Evolutionary conservation across 108 stramenopile species (phyloP).

Genomic region (Aureococcus anophagefferens): DNA sequence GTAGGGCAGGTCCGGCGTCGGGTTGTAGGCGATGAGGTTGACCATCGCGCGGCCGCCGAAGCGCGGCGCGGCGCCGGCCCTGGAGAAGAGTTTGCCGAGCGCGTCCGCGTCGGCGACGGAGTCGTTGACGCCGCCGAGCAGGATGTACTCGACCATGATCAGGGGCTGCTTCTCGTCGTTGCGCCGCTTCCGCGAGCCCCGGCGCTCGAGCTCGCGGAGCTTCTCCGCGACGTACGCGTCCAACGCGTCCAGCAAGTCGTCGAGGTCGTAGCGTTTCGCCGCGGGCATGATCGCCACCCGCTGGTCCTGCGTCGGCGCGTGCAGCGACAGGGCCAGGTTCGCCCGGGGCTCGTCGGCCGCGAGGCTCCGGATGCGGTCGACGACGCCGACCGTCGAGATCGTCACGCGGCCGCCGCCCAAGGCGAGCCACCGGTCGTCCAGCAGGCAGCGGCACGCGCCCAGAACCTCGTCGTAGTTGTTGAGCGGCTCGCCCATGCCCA

Average conservation of each 20-base stretch:
- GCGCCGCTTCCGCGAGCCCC: background rate
- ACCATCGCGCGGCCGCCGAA: conserved; percentile 1
- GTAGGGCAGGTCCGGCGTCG: background rate
- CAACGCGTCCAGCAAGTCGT: conserved; percentile 2
- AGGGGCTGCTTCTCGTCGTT: background rate
- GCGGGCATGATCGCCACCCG: conserved; percentile 36
- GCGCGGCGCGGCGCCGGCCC: too few species aligned
- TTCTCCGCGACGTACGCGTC: background rate
- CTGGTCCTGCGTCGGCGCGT: conserved; percentile 33
- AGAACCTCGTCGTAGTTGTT: conserved; percentile 42
- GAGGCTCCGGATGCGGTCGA: conserved; percentile 22
- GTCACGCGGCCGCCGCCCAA: conserved; percentile 27
- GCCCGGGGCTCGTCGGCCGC: conserved; percentile 40
- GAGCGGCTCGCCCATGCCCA: conserved; percentile 53
- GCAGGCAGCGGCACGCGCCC: conserved; percentile 26
- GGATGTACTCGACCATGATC: conserved; percentile 50
- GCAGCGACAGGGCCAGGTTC: conserved; percentile 46
- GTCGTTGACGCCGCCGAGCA: conserved; percentile 52
- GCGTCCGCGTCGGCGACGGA: conserved; percentile 25
- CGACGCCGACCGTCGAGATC: conserved; percentile 44
- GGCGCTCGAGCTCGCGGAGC: background rate
- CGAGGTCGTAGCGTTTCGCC: conserved; percentile 16
- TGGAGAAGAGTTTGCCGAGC: conserved; percentile 33
- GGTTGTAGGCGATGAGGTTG: conserved; percentile 27
- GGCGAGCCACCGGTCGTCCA: background rate